Base-by-base conservation (phyloP, 805 yeast genomes). In the Candida caryicola region DNA sequence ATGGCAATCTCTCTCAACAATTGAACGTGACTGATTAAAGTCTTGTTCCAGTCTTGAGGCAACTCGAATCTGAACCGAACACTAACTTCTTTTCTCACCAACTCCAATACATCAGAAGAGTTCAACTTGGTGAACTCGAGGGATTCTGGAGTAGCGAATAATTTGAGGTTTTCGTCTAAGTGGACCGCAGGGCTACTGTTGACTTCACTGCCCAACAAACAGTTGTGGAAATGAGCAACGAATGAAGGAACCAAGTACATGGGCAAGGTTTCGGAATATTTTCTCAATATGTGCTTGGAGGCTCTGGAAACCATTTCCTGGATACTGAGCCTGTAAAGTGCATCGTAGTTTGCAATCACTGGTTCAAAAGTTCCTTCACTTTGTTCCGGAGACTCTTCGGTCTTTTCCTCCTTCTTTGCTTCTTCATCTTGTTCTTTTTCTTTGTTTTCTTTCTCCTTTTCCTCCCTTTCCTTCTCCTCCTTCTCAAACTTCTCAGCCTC, bases 271-370 rank as follows among this genome's bases (percentile, higher is more conserved):
- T 47, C 49, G 28, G 82, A 58, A 18, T 60, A 55, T 3, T 60
- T 56, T 55, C 88, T 79, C 51, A 90, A 63, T 31, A 82, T 58
- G 52, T 88, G 95, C 66, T 91, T 91, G 34, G 77, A 61, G 18
- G 86, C 77, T 64, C 99, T 82, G 17, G 91, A 76, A 50, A 90
- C 60, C 69, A 90, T 82, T 29, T 90, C 98, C 39, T 71, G 77
- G 29, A 66, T 57, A 21, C 79, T 59, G 28, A 81, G 59, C 10
- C 51, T 56, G 39, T 70, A 60, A 33, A 85, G 66, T n/a, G 80
- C 66, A 5, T 62, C 51, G 43, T 76, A 66, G 46, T 72, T 63
- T 10, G 76, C 67, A 28, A 57, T 44, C 17, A 53, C 55, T 12
- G 79, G 74, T 33, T 65, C 63, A 43, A 73, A 65, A 38, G 67